Evolutionary conservation across 2,329 filamentous ascomycete species (phyloP), one percentile per base, ranked within the genome.

Genomic region (Hortaea werneckii): DNA sequence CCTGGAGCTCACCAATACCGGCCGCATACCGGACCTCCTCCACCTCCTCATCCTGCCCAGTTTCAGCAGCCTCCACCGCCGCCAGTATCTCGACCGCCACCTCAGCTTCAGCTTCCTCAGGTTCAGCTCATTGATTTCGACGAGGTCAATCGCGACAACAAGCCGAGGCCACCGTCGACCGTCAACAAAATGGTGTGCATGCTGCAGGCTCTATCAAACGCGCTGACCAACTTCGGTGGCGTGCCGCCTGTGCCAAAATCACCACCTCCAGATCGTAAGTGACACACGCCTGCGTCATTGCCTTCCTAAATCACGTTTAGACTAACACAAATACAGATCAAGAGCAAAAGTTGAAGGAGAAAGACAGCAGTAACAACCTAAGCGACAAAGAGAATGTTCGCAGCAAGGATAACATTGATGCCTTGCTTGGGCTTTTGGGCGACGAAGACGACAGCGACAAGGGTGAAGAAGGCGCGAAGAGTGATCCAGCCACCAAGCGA

Each of bases 211-310:
- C 45, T 60, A 37, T 60, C 58, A 12, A 38, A 44, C 5, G 53
- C 57, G 10, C 48, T 61, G 20, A 56, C 52, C 5, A 52, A 53
- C 28, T 60, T 61, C 35, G 58, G 58, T 34, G 57, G 58, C 29
- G 52, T 58, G 13, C 53, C 54, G 10, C 41, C 49, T 8, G 44
- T 52, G 10, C 42, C 28, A 8, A 6, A 39, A 9, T 38, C 29
- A 11, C 37, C 27, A 40, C 37, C 10, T 39, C 10, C 20, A 8
- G 10, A 35, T 35, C 9, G 32, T n/a, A 35, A 35, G 8, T 35
- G 32, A 35, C 32, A 35, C 2, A n/a, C n/a, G 20, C 20, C 20
- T 20, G 4, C 20, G 20, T 20, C 20, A 20, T 20, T 20, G 20
- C 20, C 20, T 20, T 20, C 20, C 2, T 20, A 20, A 20, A 20